Conservation (phyloP, 164 flowering plant species). For the Chimonanthus salicifolius region DNA sequence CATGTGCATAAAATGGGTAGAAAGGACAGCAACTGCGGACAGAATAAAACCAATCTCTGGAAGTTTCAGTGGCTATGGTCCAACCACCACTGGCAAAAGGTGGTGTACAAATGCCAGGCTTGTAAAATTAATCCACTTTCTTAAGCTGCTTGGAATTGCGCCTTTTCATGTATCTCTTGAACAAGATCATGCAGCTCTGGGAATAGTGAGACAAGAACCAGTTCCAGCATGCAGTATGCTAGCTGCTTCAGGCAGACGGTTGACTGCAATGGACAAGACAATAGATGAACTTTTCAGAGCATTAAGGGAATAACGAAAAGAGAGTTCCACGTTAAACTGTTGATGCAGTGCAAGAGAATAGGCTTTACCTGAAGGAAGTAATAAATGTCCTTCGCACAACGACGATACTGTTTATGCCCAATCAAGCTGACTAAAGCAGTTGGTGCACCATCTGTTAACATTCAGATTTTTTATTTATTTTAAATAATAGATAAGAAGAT, state of each 20-base stretch:
- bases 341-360: neutral
- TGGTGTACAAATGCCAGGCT: neutral
- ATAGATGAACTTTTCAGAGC: neutral
- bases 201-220: slow-evolving; percentile 65
- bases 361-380: slow-evolving; percentile 80
- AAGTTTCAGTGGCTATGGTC: neutral
- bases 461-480: no score
- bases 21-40: neutral
- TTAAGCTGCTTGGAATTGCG: slow-evolving; percentile 22
- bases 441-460: slow-evolving; percentile 75
- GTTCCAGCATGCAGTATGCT: slow-evolving; percentile 68
- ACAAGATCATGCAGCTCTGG: slow-evolving; percentile 77
- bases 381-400: slow-evolving; percentile 84
- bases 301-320: neutral
- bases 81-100: neutral
- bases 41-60: neutral
- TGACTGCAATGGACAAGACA: slow-evolving; percentile 47
- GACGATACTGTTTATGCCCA: slow-evolving; percentile 79
- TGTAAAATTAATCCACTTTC: slow-evolving; percentile 11
- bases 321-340: neutral
- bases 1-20: neutral
- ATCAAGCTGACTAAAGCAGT: slow-evolving; percentile 81
- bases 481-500: neutral
- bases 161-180: slow-evolving; percentile 51
- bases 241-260: slow-evolving; percentile 84